Evolutionary conservation across 2,329 filamentous ascomycete genomes (phyloP), one percentile per base, ranked within the genome.

Genomic region (Ophiostoma novo-ulmi): DNA sequence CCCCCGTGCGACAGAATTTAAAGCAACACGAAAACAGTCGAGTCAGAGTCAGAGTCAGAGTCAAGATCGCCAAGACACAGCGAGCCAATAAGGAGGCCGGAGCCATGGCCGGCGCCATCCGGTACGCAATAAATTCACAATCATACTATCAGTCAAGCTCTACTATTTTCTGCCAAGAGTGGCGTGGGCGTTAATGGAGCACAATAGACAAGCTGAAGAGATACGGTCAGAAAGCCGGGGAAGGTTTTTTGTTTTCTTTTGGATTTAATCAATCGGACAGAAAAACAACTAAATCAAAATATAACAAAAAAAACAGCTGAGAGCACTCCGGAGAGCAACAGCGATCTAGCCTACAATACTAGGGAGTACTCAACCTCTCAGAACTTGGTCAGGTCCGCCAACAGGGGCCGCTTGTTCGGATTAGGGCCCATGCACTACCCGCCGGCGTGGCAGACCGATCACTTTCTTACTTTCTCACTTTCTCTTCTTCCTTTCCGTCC

Each of bases 131-230:
- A 48, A 7, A 20, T n/a, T 48, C 44, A 20, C 44, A 48, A 48
- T 20, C 44, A n/a, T 7, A 20, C 17, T 48, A 48, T 48, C 44
- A 14, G 44, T 13, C 5, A 22, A 48, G 14, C 44, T 48, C 52
- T 58, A 58, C 31, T 61, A n/a, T 35, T 63, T 63, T 63, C 58
- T 63, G 58, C 58, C 26, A 63, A 63, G 26, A 63, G 58, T 63
- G 58, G 58, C 58, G 44, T 48, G 58, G 58, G 58, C 58, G 26
- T 26, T 61, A 10, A 2, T 58, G 22, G n/a, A 13, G 13, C 11
- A 22, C 44, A 2, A 5, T 26, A 63, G 58, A 35, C 8, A 31
- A 31, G 31, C 31, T 31, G 22, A 8, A 58, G 52, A 58, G 52
- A 58, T 58, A 31, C n/a, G 22, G n/a, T 26, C 52, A 58, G 5